Evolutionary conservation across 225 moss, liverwort and hornwort genomes (phyloP), one percentile per base, ranked within the genome.

Genomic region (Sphagnum tenellum): DNA sequence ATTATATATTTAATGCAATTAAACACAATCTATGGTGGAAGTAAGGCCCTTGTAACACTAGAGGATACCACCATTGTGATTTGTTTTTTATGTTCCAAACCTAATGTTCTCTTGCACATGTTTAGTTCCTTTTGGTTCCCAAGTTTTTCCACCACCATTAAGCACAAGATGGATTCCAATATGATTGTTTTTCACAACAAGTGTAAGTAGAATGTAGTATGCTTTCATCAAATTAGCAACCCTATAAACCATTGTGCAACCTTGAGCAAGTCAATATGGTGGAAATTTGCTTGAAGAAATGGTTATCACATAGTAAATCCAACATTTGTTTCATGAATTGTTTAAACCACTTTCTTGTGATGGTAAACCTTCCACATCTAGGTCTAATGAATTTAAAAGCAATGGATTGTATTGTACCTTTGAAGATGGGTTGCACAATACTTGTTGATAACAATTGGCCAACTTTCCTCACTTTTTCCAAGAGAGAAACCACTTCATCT

Each of bases 41-140:
- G 11, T 7, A 55, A 11, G 11, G 7, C 8, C 7, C 54, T 11
- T 55, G 54, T 55, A 55, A 11, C 11, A 55, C 11, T 3, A 59
- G 2, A 59, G 9, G 58, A 59, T 5, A 59, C 58, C 8, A 59
- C 58, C 58, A 59, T 3, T 9, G 58, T 59, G 7, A 59, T 29
- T 59, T 59, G 58, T 2, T 29, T 6, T 3, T 59, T 59, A 29
- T 59, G 1, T 13, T 59, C 54, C 11, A 55, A 7, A 7, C 54
- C 1, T 55, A 12, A 59, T 59, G 44, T 29, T 59, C 2, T 0
- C 2, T 59, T 59, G 58, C 5, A 29, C 0, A 3, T 59, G 58
- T 59, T 59, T 59, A n/a, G 8, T 9, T n/a, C 58, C 58, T 59
- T 59, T 59, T n/a, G 58, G 11, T 3, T 59, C 58, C 58, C 58